phyloP scores from a whole-genome alignment of 129 eudicot genomes.

The Chrysanthemum seticuspe region DNA sequence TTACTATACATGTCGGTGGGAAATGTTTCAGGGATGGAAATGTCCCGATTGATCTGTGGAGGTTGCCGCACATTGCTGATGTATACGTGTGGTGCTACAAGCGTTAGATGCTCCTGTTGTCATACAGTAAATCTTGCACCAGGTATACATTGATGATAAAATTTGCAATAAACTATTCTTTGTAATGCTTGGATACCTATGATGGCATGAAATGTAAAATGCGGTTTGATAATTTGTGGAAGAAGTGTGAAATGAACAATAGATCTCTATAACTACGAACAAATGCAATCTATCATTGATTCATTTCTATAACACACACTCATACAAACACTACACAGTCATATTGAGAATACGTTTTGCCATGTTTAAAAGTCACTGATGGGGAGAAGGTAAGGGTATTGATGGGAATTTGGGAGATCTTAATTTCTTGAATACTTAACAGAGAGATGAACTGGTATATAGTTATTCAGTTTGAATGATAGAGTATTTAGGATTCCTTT shows the following conservation, averaged over 20 bases:
- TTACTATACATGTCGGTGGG: not conserved
- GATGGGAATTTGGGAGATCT: conserved; percentile 7
- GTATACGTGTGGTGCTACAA: conserved; percentile 85
- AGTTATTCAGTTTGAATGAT: not conserved
- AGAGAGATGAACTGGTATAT: conserved; percentile 16
- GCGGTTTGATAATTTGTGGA: not conserved
- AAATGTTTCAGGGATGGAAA: conserved; percentile 62
- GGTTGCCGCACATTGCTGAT: conserved; percentile 78
- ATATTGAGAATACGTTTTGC: not conserved
- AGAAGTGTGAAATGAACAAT: conserved; percentile 3
- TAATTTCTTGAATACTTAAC: conserved; percentile 1
- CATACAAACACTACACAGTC: not conserved
- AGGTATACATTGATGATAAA: conserved; percentile 40
- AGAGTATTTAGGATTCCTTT: not conserved
- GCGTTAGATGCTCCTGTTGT: conserved; percentile 88
- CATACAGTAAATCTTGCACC: conserved; percentile 72
- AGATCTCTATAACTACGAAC: not conserved
- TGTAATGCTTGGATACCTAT: not conserved
- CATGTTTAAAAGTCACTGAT: conserved; percentile 1
- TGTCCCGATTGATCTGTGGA: conserved; percentile 82
- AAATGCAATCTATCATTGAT: not conserved
- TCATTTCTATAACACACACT: not conserved
- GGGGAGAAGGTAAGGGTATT: not conserved
- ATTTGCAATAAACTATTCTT: not conserved
- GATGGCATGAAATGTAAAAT: conserved; percentile 7